Evolutionary conservation across 2,329 filamentous ascomycete species (phyloP).

Genomic region (Fusarium metavorans): DNA sequence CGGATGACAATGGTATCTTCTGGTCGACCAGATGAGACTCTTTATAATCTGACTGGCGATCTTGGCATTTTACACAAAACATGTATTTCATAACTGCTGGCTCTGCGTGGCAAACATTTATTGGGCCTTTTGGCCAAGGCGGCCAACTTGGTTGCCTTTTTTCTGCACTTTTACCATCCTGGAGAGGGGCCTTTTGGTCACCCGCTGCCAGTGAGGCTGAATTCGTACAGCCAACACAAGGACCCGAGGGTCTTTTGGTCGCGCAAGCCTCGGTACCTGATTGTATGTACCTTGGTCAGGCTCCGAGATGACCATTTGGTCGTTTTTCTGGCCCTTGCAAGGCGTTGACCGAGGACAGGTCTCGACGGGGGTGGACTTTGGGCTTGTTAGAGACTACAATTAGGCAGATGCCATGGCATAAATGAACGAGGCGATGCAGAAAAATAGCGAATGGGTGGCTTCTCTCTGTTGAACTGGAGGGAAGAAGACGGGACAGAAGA

Average conservation of each 20-base stretch:
- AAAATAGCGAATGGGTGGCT: background rate
- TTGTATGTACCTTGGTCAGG: background rate
- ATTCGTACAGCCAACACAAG: background rate
- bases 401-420: background rate
- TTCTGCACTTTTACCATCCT: background rate
- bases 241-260: background rate
- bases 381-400: background rate
- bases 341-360: background rate
- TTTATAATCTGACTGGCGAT: background rate
- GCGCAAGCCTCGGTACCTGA: background rate
- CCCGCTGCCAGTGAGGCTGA: background rate
- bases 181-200: conserved; percentile 5
- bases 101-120: background rate
- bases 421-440: background rate
- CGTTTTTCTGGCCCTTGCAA: background rate
- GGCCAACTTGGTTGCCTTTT: background rate
- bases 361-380: background rate
- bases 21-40: background rate
- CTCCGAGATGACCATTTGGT: background rate
- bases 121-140: conserved; percentile 1
- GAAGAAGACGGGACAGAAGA: background rate
- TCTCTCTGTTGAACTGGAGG: background rate
- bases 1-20: too few relatives aligned
- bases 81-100: too few relatives aligned
- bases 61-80: background rate